Conservation (phyloP, 2,329 filamentous ascomycete genomes). For the Lachnellula arida region DNA sequence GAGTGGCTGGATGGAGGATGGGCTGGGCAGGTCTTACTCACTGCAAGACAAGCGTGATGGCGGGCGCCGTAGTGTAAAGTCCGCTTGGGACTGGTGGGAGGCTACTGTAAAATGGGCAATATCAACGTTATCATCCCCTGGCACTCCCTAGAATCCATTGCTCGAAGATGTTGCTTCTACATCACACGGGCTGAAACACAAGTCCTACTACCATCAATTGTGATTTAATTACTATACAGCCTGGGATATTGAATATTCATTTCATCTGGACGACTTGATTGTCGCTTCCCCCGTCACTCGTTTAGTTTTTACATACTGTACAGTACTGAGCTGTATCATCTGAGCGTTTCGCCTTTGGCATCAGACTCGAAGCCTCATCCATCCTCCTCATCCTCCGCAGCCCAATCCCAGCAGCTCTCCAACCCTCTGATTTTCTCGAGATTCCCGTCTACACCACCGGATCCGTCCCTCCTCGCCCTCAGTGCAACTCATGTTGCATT, state of each 20-base stretch:
- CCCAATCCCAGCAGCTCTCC: slow-evolving; percentile 4
- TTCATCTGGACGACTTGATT: neutral
- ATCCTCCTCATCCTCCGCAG: neutral
- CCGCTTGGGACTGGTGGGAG: too few relatives aligned
- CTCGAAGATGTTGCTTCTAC: too few relatives aligned
- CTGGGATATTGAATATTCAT: too few relatives aligned
- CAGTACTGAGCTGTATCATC: neutral
- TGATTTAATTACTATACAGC: too few relatives aligned
- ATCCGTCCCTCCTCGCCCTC: neutral
- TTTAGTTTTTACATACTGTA: neutral
- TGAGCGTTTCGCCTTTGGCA: slow-evolving; percentile 4
- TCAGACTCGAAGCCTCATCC: neutral
- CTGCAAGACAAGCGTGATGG: too few relatives aligned
- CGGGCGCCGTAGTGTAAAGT: too few relatives aligned
- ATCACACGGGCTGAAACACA: too few relatives aligned
- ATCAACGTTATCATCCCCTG: too few relatives aligned
- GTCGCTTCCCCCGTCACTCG: slow-evolving; percentile 4
- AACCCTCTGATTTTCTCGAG: neutral
- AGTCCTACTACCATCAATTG: too few relatives aligned
- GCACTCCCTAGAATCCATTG: too few relatives aligned
- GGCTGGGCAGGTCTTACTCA: neutral
- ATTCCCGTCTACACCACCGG: neutral
- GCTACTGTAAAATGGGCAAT: too few relatives aligned
- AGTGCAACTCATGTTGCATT: neutral
- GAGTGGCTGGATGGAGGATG: neutral